Evolutionary conservation across 208 protist species (phyloP).

Genomic region (Trypanosoma brucei): DNA sequence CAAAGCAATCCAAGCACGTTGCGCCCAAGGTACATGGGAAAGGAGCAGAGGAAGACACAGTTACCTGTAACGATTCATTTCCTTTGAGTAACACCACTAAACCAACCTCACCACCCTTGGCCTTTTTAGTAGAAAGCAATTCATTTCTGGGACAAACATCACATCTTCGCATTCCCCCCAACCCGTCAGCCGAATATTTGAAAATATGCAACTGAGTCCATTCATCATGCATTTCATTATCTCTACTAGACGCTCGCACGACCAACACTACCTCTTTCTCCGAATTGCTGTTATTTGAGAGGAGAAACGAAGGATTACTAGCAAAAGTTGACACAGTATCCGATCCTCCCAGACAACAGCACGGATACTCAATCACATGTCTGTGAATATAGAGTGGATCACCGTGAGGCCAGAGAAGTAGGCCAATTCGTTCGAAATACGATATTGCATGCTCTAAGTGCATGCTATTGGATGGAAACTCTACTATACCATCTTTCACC

Average conservation of each 20-base stretch:
- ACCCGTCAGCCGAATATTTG: conserved; percentile 9
- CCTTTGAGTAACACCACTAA: conserved; percentile 36
- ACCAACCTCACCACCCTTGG: conserved; percentile 22
- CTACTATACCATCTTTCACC: conserved; percentile 10
- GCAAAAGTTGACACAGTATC: conserved; percentile 37
- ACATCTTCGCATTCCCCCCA: conserved; percentile 23
- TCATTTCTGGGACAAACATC: conserved; percentile 45
- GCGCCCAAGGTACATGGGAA: conserved; percentile 24
- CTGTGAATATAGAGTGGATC: conserved; percentile 40
- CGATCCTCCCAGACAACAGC: conserved; percentile 19
- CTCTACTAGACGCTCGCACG: conserved; percentile 8
- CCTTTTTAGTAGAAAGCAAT: conserved; percentile 30
- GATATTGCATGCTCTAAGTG: conserved; percentile 53
- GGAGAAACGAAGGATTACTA: conserved; percentile 45
- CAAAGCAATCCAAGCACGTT: conserved; percentile 22
- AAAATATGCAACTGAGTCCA: conserved; percentile 33
- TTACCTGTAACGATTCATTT: conserved; percentile 47
- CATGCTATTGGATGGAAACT: conserved; percentile 52
- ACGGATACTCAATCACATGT: conserved; percentile 19
- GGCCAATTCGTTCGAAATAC: conserved; percentile 36
- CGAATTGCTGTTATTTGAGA: conserved; percentile 32
- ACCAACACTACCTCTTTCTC: conserved; percentile 38
- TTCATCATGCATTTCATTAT: conserved; percentile 13
- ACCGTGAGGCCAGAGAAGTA: conserved; percentile 54
- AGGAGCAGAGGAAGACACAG: conserved; percentile 22